A percentile compares a stretch with the other conserved stretches of the same genome.
phyloP scores from a whole-genome alignment of 176 grass and related monocot species.

The Juncus inflexus region DNA sequence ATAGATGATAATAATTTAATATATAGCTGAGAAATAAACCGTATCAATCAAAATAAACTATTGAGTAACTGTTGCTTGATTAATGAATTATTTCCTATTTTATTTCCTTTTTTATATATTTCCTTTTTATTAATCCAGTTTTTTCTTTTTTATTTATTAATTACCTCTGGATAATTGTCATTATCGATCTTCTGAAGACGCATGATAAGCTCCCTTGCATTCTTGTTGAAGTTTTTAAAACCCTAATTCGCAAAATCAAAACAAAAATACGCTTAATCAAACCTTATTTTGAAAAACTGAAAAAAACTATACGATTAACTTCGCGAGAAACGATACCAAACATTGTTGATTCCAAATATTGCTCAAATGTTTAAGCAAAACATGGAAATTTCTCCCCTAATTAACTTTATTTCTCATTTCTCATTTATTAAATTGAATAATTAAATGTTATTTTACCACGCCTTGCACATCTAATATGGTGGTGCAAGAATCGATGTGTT shows the following conservation, averaged over 20 bases:
- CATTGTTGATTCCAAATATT: too few relatives aligned
- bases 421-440: too few relatives aligned
- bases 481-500: conserved; percentile 61
- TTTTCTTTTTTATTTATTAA: conserved; percentile 7
- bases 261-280: neutral
- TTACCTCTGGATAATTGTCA: conserved; percentile 96
- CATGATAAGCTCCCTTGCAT: conserved; percentile 87
- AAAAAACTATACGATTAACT: conserved; percentile 1
- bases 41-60: too few relatives aligned
- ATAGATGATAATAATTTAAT: too few relatives aligned
- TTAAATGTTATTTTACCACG: conserved; percentile 38
- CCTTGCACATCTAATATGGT: conserved; percentile 93
- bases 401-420: too few relatives aligned
- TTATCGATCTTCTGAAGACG: conserved; percentile 86
- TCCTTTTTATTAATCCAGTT: neutral
- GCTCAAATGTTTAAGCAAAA: too few relatives aligned
- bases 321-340: too few relatives aligned
- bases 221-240: conserved; percentile 92
- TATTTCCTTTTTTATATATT: too few relatives aligned
- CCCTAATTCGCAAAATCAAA: conserved; percentile 43
- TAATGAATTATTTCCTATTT: too few relatives aligned
- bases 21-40: too few relatives aligned
- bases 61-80: too few relatives aligned
- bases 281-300: neutral
- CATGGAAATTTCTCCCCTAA: too few relatives aligned